A percentile compares a stretch with the other conserved stretches of the same genome.
Evolutionary conservation across 2,329 filamentous ascomycete genomes (phyloP).

Genomic region (Trichoderma sp.): DNA sequence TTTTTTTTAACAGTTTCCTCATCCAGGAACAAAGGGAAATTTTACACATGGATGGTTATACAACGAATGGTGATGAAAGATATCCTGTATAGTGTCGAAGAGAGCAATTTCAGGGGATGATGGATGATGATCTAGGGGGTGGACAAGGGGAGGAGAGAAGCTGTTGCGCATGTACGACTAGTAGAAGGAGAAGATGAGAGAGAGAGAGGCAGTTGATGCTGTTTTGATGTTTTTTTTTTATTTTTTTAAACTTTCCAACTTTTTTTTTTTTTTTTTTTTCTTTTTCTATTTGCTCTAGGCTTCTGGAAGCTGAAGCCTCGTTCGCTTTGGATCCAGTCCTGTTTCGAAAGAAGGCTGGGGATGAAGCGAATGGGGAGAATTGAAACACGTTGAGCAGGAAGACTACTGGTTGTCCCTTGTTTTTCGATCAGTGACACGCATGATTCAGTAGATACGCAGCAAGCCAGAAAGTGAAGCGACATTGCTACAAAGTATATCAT

Average conservation of each 20-base stretch:
- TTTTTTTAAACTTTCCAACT: background rate
- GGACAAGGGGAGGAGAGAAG: slow-evolving; percentile 29
- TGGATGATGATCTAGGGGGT: slow-evolving; percentile 20
- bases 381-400: background rate
- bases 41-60: slow-evolving; percentile 23
- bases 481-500: background rate
- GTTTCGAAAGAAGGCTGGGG: background rate
- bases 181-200: slow-evolving; percentile 25
- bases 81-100: slow-evolving; percentile 25
- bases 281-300: slow-evolving; percentile 21
- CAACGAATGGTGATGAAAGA: slow-evolving; percentile 11
- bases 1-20: slow-evolving; percentile 40
- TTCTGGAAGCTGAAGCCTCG: background rate
- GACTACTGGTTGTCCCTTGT: background rate
- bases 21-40: slow-evolving; percentile 38
- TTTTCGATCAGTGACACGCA: background rate
- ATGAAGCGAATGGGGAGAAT: slow-evolving; percentile 10
- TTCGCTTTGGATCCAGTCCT: background rate
- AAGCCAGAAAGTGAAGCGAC: background rate
- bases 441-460: background rate
- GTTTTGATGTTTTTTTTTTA: slow-evolving; percentile 15
- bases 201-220: background rate
- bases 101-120: slow-evolving; percentile 32
- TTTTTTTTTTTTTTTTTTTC: background rate
- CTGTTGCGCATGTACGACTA: slow-evolving; percentile 38